These are phyloP conservation scores for Thuidium tamariscinum DNA, from an alignment of 225 moss, liverwort and hornwort genomes.

Conservation along the genomic window DNA sequence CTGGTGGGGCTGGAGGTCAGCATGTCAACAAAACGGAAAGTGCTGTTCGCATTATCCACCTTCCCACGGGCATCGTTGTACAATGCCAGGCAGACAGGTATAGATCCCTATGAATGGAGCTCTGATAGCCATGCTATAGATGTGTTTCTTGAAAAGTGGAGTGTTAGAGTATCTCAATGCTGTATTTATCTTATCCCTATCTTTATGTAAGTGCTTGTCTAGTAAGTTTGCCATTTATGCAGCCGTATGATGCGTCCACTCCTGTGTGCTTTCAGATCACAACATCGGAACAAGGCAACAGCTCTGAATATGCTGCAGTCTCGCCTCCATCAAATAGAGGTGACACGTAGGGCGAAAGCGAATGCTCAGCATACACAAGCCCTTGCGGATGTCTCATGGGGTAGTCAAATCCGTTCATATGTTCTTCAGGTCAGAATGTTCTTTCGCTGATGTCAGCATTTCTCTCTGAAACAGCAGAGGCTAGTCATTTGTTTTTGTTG, in stretches of 20 bases:
- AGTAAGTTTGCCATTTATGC: background rate
- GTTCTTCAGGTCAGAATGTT: slow-evolving; percentile 59
- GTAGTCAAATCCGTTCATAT: slow-evolving; percentile 91
- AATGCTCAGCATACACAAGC: slow-evolving; percentile 71
- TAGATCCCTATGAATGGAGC: background rate
- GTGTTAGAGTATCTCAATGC: background rate
- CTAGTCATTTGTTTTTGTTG: background rate
- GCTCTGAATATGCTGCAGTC: slow-evolving; percentile 75
- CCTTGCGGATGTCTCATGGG: slow-evolving; percentile 83
- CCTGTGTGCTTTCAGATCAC: slow-evolving; percentile 45
- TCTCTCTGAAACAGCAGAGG: background rate
- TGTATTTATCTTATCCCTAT: background rate
- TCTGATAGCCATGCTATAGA: background rate
- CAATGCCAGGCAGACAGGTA: slow-evolving; percentile 97
- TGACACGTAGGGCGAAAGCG: slow-evolving; percentile 65
- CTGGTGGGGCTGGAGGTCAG: slow-evolving; percentile 93
- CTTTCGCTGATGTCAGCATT: background rate
- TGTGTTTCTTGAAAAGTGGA: background rate
- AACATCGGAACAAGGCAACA: slow-evolving; percentile 87
- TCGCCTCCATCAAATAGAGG: slow-evolving; percentile 72
- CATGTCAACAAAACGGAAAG: slow-evolving; percentile 99
- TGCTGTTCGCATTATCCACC: slow-evolving; percentile 79
- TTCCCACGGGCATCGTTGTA: slow-evolving; percentile 82
- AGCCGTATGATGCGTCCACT: background rate
- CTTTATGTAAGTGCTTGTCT: background rate